These are phyloP conservation scores for Trametes hirsuta DNA, from an alignment of 1,284 basidiomycete genomes.

Conservation along the genomic window DNA sequence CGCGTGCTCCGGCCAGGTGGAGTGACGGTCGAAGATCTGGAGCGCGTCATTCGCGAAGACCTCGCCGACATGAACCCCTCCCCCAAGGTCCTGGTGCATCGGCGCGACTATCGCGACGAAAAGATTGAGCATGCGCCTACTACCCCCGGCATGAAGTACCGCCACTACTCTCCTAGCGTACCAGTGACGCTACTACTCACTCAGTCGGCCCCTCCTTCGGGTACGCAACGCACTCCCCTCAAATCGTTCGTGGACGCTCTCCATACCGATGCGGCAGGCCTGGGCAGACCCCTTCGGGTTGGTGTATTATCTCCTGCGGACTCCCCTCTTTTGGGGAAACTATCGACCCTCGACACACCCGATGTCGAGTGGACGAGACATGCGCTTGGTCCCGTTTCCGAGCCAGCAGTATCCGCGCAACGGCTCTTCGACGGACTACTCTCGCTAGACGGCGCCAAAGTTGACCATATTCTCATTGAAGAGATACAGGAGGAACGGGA, in stretches of 20 bases:
- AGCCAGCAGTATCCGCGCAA: slow-evolving; percentile 76
- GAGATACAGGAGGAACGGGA: slow-evolving; percentile 82
- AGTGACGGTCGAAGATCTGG: slow-evolving; percentile 88
- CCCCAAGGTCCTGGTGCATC: slow-evolving; percentile 73
- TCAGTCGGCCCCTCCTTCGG: slow-evolving; percentile 42
- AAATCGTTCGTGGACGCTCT: slow-evolving; percentile 47
- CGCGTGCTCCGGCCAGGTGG: slow-evolving; percentile 93
- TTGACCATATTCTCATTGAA: slow-evolving; percentile 88
- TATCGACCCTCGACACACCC: slow-evolving; percentile 37
- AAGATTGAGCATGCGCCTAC: slow-evolving; percentile 78
- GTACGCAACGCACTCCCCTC: slow-evolving; percentile 33
- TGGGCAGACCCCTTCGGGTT: slow-evolving; percentile 46
- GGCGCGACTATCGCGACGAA: slow-evolving; percentile 72
- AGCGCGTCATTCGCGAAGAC: slow-evolving; percentile 57
- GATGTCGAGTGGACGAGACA: slow-evolving; percentile 57
- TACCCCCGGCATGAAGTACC: slow-evolving; percentile 99
- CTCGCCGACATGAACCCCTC: slow-evolving; percentile 36
- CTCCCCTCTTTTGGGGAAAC: slow-evolving; percentile 52
- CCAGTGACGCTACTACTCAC: slow-evolving; percentile 80
- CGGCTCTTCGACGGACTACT: slow-evolving; percentile 90
- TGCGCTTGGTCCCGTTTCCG: slow-evolving; percentile 62
- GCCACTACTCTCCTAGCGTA: slow-evolving; percentile 92
- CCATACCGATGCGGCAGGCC: slow-evolving; percentile 22
- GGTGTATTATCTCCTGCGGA: slow-evolving; percentile 75
- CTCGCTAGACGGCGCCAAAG: slow-evolving; percentile 74